Evolutionary conservation across 352 stramenopile species (phyloP), one percentile per base, ranked within the genome.

Genomic region (Thalassiosira livingstoniorum): DNA sequence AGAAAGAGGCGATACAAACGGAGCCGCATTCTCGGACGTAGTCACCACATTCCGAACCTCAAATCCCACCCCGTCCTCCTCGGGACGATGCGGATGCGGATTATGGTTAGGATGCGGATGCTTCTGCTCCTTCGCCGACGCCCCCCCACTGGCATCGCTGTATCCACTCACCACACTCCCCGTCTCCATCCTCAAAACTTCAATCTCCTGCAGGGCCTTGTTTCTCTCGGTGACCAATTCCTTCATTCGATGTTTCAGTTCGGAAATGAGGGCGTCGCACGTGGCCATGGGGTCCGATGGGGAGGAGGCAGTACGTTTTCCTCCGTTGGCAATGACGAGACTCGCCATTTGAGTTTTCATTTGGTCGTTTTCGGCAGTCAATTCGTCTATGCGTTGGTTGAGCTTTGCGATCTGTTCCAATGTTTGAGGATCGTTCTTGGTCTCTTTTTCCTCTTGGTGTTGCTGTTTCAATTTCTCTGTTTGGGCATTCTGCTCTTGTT

Each of bases 171-270:
- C n/a, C n/a, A n/a, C n/a, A n/a, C n/a, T n/a, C 31, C 15, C 34
- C 13, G 57, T 43, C 57, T 70, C 70, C 37, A 15, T 63, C 69
- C 66, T 62, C 4, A 85, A 62, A 29, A 71, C n/a, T 39, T 71
- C 64, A 23, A 85, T 65, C 72, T 85, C 57, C 60, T 80, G 23
- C 15, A 85, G 54, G 1, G 78, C 78, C 34, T 63, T 42, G 73
- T 85, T 69, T 47, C 78, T 66, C 37, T 62, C 66, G 2, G 54
- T 53, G 27, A 85, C 58, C 5, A 85, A 39, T n/a, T 78, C 54
- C 25, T 71, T 57, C 42, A 85, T 80, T 58, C 80, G 64, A 4
- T 68, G 63, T 39, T 66, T 80, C 18, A 85, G 78, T 43, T 81
- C 78, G 45, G 43, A 69, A 21, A 81, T 78, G 0, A 81, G 65